These are phyloP conservation scores for Ogataea parapolymorpha DNA, from an alignment of 805 yeast genomes.

Conservation along the genomic window DNA sequence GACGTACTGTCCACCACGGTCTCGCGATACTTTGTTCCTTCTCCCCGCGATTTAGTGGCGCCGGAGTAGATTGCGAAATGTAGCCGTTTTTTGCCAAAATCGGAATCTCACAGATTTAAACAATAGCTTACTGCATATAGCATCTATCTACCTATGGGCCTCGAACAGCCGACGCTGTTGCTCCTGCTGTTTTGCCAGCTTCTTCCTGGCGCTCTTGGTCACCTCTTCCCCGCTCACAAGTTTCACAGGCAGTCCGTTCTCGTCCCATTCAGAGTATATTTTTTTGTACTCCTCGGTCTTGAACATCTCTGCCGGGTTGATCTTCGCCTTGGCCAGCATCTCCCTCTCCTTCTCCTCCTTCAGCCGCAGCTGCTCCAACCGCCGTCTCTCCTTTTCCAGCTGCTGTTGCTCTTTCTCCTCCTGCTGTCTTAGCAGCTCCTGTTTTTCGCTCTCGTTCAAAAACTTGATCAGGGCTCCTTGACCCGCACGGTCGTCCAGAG, in stretches of 20 bases:
- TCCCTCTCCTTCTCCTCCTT: constrained; percentile 64
- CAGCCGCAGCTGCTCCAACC: constrained; percentile 56
- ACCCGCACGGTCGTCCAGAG: constrained; percentile 84
- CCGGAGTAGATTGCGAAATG: not conserved
- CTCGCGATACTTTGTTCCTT: not conserved
- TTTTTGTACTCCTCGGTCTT: constrained; percentile 39
- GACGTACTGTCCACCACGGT: not conserved
- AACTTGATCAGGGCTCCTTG: constrained; percentile 82
- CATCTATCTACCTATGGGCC: constrained; percentile 32
- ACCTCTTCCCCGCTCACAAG: constrained; percentile 77
- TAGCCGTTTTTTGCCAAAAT: not conserved
- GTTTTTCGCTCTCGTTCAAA: constrained; percentile 63
- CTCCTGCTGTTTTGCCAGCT: constrained; percentile 71
- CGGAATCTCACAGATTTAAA: not conserved
- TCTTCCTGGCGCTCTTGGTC: constrained; percentile 81
- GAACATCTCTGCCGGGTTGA: constrained; percentile 73
- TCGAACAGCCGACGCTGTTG: constrained; percentile 80
- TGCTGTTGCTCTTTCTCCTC: constrained; percentile 54
- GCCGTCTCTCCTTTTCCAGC: constrained; percentile 36
- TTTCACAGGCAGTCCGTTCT: constrained; percentile 74
- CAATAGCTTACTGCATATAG: not conserved
- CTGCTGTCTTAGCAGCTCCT: constrained; percentile 58
- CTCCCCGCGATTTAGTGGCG: constrained; percentile 1
- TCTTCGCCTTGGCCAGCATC: constrained; percentile 60
- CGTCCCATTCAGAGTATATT: constrained; percentile 75